phyloP scores from a whole-genome alignment of 768 basidiomycete genomes.

The Boletellus ananiceps region DNA sequence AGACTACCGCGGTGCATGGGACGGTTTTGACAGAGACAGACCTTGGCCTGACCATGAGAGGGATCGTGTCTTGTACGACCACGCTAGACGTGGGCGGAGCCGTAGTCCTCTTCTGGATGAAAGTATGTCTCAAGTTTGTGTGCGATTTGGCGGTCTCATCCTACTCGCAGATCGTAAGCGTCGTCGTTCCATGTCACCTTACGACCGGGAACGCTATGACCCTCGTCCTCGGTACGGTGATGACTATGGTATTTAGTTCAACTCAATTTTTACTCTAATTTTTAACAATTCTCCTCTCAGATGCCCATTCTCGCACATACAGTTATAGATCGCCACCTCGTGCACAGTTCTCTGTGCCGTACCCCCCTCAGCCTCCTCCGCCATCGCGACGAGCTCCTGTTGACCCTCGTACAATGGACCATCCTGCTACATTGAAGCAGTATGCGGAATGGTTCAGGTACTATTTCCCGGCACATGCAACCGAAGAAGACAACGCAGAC shows the following conservation, averaged over 20 bases:
- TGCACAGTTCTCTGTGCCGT: constrained; percentile 40
- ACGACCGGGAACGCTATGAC: constrained; percentile 79
- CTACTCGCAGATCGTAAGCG: constrained; percentile 59
- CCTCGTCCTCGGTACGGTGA: constrained; percentile 79
- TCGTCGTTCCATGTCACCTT: constrained; percentile 68
- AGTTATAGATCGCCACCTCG: constrained; percentile 65
- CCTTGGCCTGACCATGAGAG: constrained; percentile 62
- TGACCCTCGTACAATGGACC: constrained; percentile 79
- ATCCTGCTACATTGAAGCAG: constrained; percentile 76
- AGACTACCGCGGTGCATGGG: constrained; percentile 64
- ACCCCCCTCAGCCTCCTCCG: constrained; percentile 39
- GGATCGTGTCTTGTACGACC: constrained; percentile 65
- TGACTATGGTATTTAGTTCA: constrained; percentile 61
- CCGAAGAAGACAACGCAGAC: constrained; percentile 79
- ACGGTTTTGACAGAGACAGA: constrained; percentile 67
- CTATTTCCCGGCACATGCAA: constrained; percentile 67
- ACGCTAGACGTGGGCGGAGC: constrained; percentile 66
- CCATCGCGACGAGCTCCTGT: constrained; percentile 61
- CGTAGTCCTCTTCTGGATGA: constrained; percentile 73
- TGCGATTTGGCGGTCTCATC: constrained; percentile 6
- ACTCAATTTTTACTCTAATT: neutral
- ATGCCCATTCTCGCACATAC: constrained; percentile 60
- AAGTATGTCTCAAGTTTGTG: constrained; percentile 34
- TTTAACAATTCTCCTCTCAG: constrained; percentile 32
- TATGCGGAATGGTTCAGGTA: constrained; percentile 87